Evolutionary conservation across 257 asterid species (phyloP), one percentile per base, ranked within the genome.

Genomic region (Hygrophila difformis): DNA sequence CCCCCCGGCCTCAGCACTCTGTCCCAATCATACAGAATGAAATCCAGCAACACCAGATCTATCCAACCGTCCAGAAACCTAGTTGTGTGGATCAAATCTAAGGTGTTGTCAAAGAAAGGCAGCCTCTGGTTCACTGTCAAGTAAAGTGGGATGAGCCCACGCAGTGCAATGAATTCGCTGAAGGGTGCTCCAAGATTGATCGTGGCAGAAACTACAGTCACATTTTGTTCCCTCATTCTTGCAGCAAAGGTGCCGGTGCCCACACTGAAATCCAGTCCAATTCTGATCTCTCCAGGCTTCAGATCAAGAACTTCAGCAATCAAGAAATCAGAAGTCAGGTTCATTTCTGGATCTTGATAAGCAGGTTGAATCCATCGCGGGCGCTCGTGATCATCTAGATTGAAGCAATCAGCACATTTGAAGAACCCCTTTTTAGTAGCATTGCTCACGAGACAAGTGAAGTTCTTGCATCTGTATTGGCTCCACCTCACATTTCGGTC

Each of bases 1-100:
- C 81, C 93, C 9, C 86, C 94, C 0, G 93, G 89, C 74, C 83
- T 78, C 74, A 82, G 38, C 12, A 76, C 87, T 40, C 87, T 55
- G 50, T 82, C 87, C 75, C 82, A 79, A 18, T 82, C 87, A 20
- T 71, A 71, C 57, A 82, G 14, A 54, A 76, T 49, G 18, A 83
- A 83, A 28, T 72, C 92, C 49, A 79, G 60, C 43, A 79, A 51
- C 57, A 67, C 76, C 0, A 74, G 65, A 26, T 79, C 84, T 10
- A 76, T 76, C 91, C 92, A 83, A 0, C 91, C 91, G 21, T 76
- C 82, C 2, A 82, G 65, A 51, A 79, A 76, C 52, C 87, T 57
- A 0, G 82, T 82, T 3, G 84, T 69, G 65, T 79, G 91, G 28
- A 79, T 69, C 69, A 82, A 49, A 50, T 82, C 84, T 35, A 79